Percentiles rank a stretch among this genome's conserved stretches.
Conservation (phyloP, 2,329 filamentous ascomycete genomes). For the Alternaria arbusti region DNA sequence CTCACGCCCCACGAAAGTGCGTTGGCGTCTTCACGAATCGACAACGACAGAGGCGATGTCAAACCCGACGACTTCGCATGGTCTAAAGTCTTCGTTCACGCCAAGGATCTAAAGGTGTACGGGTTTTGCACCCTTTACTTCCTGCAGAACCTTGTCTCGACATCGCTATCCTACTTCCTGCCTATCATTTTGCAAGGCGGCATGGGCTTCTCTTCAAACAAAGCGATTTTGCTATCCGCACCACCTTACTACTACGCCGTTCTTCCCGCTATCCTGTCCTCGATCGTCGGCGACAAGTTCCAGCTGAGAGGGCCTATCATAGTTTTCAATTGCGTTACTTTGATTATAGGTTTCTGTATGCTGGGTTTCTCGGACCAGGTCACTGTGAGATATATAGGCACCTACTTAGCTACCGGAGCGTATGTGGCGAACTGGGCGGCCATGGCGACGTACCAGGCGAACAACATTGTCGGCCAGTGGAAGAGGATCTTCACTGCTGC, state of each 20-base stretch:
- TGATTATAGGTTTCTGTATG: conserved; percentile 70
- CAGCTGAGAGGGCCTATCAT: conserved; percentile 68
- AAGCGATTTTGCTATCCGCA: conserved; percentile 66
- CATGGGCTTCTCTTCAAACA: conserved; percentile 53
- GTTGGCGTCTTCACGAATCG: conserved; percentile 64
- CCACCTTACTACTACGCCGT: conserved; percentile 73
- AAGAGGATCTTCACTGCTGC: conserved; percentile 68
- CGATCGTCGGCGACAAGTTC: conserved; percentile 66
- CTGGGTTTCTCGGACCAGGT: conserved; percentile 67
- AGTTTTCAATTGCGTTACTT: conserved; percentile 66
- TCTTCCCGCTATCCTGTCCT: conserved; percentile 68
- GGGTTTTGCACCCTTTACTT: conserved; percentile 71
- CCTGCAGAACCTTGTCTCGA: conserved; percentile 70
- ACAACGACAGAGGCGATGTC: conserved; percentile 67
- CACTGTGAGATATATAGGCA: conserved; percentile 68
- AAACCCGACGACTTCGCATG: conserved; percentile 63
- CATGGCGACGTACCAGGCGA: conserved; percentile 62
- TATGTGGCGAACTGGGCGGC: conserved; percentile 75
- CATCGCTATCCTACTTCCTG: conserved; percentile 69
- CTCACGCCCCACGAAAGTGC: conserved; percentile 62
- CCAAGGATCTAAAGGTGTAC: conserved; percentile 67
- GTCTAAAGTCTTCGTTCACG: conserved; percentile 62
- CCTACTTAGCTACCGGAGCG: conserved; percentile 70
- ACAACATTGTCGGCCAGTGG: conserved; percentile 62
- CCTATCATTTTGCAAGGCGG: conserved; percentile 63